Evolutionary conservation across 345 rosid species (phyloP).

Genomic region (Brassica carinata): DNA sequence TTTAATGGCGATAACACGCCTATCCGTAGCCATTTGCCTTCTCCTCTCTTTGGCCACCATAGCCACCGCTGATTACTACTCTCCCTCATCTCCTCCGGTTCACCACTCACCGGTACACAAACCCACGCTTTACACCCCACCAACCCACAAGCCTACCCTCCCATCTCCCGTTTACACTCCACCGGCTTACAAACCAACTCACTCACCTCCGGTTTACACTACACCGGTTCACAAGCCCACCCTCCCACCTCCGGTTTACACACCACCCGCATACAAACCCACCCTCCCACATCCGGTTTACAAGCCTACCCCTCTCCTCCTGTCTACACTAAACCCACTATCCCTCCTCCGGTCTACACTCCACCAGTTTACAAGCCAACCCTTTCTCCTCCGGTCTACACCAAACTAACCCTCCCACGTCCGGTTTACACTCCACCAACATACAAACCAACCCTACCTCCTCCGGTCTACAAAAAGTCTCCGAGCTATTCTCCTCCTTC

Average conservation of each 20-base stretch:
- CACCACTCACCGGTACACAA: background rate
- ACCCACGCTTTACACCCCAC: background rate
- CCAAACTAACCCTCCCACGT: conserved; percentile 10
- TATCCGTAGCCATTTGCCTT: conserved; percentile 21
- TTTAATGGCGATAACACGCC: conserved; percentile 24
- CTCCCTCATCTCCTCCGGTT: conserved; percentile 36
- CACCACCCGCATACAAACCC: background rate
- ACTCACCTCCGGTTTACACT: too few relatives aligned
- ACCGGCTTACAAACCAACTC: too few relatives aligned
- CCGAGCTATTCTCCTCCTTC: conserved; percentile 29
- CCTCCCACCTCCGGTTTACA: too few relatives aligned
- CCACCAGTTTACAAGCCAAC: background rate
- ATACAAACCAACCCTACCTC: background rate
- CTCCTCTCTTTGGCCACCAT: conserved; percentile 31
- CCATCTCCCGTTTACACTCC: conserved; percentile 24
- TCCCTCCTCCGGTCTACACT: conserved; percentile 15
- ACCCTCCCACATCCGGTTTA: background rate
- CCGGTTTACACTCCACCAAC: conserved; percentile 15
- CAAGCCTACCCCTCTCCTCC: too few relatives aligned
- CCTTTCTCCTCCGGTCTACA: background rate
- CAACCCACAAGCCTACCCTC: background rate
- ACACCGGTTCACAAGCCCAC: too few relatives aligned
- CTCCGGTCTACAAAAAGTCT: conserved; percentile 31
- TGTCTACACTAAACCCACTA: too few relatives aligned
- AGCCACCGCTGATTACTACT: conserved; percentile 36